phyloP scores from a whole-genome alignment of 1,284 basidiomycete genomes.

The Boletus mariae region DNA sequence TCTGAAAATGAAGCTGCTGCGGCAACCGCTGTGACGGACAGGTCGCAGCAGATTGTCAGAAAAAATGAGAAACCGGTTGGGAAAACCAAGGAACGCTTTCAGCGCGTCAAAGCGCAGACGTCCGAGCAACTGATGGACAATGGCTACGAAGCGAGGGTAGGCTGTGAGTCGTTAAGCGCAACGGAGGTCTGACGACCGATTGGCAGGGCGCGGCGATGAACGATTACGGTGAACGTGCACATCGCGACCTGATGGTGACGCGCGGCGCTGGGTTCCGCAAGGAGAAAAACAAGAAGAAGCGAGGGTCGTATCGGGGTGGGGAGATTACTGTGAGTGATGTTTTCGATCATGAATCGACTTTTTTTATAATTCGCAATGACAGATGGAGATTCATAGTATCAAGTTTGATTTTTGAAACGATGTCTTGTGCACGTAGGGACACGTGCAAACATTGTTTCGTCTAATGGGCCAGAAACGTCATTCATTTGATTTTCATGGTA shows the following conservation, averaged over 20 bases:
- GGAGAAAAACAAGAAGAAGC: constrained; percentile 99
- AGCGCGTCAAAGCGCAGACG: constrained; percentile 73
- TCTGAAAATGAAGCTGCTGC: constrained; percentile 49
- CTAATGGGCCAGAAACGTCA: background rate
- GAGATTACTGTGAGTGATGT: constrained; percentile 75
- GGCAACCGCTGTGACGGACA: constrained; percentile 38
- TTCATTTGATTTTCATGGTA: background rate
- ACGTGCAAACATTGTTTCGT: background rate
- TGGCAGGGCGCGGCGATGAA: constrained; percentile 43
- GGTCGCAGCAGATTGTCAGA: constrained; percentile 6
- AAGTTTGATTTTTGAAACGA: constrained; percentile 59
- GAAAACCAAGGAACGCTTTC: constrained; percentile 64
- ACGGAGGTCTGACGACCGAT: background rate
- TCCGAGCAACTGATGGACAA: constrained; percentile 72
- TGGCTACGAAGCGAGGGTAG: constrained; percentile 78
- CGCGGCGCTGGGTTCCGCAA: constrained; percentile 94
- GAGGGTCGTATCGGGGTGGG: constrained; percentile 88
- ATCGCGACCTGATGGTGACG: constrained; percentile 87
- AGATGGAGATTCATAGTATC: constrained; percentile 83
- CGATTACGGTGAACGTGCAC: constrained; percentile 89
- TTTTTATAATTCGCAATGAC: constrained; percentile 11
- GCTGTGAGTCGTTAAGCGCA: constrained; percentile 20
- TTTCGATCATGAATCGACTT: background rate
- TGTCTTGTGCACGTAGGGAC: background rate
- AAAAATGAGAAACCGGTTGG: constrained; percentile 37